Percentiles rank a stretch among this genome's conserved stretches.
These are phyloP conservation scores for Diaporthe destruens DNA, from an alignment of 2,329 filamentous ascomycete species.

Conservation along the genomic window DNA sequence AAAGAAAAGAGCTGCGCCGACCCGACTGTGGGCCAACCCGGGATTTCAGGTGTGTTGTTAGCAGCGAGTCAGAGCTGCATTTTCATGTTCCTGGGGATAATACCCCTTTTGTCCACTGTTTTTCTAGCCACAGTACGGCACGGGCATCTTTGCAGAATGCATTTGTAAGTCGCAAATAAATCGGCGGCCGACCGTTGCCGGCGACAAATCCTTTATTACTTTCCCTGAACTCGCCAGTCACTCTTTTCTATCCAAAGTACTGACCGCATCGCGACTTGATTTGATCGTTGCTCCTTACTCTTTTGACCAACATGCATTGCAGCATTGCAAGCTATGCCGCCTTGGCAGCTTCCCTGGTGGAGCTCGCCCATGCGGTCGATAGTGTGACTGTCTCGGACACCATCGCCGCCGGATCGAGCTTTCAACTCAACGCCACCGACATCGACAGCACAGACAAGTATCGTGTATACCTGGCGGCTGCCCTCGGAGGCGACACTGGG, in stretches of 20 bases:
- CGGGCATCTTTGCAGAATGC: neutral
- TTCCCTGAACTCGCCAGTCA: neutral
- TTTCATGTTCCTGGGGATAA: constrained; percentile 7
- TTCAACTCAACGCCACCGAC: neutral
- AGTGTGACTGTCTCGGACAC: neutral
- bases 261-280: neutral
- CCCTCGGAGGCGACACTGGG: constrained; percentile 18
- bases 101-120: constrained; percentile 27
- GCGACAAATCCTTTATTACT: neutral
- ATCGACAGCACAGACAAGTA: constrained; percentile 11
- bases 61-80: constrained; percentile 22
- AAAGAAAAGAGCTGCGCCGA: constrained; percentile 15
- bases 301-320: constrained; percentile 17
- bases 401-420: constrained; percentile 13
- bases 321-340: constrained; percentile 11
- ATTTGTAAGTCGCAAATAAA: neutral
- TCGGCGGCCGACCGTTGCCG: neutral
- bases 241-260: neutral
- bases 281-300: constrained; percentile 20
- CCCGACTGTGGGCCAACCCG: constrained; percentile 23
- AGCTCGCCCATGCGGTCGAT: neutral
- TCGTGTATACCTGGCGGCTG: constrained; percentile 18
- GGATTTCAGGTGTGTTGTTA: constrained; percentile 30
- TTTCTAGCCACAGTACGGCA: neutral
- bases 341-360: constrained; percentile 17